Conservation (phyloP, 495 filamentous ascomycete genomes). For the Cudoniella acicularis region DNA sequence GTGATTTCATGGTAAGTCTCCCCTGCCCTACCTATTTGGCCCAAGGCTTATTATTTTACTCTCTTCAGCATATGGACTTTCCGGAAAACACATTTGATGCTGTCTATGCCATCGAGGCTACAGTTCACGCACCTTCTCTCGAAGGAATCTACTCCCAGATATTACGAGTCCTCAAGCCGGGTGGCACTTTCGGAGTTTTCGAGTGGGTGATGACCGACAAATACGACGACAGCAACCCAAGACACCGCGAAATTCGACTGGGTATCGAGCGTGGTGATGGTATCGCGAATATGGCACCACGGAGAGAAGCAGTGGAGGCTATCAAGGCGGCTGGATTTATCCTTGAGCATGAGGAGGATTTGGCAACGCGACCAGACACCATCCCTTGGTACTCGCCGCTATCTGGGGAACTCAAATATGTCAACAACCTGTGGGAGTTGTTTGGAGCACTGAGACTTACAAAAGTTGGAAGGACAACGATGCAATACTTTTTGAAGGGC, state of each 20-base stretch:
- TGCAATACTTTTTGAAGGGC: slow-evolving; percentile 76
- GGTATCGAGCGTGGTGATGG: slow-evolving; percentile 96
- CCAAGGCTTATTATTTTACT: slow-evolving; percentile 7
- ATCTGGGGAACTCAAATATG: slow-evolving; percentile 73
- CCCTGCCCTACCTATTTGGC: neutral
- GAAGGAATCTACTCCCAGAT: slow-evolving; percentile 94
- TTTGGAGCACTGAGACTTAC: slow-evolving; percentile 90
- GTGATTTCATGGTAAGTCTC: slow-evolving; percentile 87
- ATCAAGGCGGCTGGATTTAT: slow-evolving; percentile 90
- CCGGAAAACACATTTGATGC: slow-evolving; percentile 87
- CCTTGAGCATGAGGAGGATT: slow-evolving; percentile 81
- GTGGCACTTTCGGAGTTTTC: slow-evolving; percentile 94
- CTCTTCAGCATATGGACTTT: slow-evolving; percentile 98
- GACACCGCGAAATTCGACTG: slow-evolving; percentile 86
- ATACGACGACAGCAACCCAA: slow-evolving; percentile 85
- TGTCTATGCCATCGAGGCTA: slow-evolving; percentile 98
- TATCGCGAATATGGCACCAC: slow-evolving; percentile 96
- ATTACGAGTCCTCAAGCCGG: slow-evolving; percentile 92
- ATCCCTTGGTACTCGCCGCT: slow-evolving; percentile 97
- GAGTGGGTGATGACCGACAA: slow-evolving; percentile 99
- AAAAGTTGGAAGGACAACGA: slow-evolving; percentile 67
- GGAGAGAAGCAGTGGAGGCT: slow-evolving; percentile 67
- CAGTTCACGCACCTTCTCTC: slow-evolving; percentile 91
- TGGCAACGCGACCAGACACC: slow-evolving; percentile 73
- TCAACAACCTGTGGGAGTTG: slow-evolving; percentile 74